A percentile compares a stretch with the other conserved stretches of the same genome.
phyloP scores from a whole-genome alignment of 139 green algal genomes.

The Chlorella sorokiniana region DNA sequence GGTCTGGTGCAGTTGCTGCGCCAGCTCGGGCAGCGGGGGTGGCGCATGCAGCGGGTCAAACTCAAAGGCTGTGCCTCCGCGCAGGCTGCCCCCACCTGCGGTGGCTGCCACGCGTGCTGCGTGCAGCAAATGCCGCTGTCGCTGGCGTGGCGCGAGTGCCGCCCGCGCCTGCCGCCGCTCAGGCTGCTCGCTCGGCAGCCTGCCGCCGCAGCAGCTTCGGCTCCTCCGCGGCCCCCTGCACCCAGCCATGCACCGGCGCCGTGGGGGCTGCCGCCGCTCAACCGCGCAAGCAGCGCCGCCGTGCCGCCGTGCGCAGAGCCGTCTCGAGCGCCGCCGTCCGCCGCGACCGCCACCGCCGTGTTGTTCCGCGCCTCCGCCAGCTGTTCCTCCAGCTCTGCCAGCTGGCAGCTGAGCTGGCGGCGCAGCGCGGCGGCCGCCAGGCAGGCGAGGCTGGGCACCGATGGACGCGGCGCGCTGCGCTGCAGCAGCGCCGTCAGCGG shows the following conservation, averaged over 20 bases:
- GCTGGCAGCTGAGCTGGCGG: not conserved
- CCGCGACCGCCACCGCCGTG: not conserved
- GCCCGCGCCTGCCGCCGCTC: too few relatives aligned
- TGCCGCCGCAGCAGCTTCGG: not conserved
- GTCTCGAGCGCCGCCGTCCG: not conserved
- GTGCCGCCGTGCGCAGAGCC: not conserved
- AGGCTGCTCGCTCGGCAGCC: not conserved
- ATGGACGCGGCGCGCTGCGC: not conserved
- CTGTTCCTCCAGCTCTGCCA: not conserved
- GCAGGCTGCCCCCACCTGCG: not conserved
- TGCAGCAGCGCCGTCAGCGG: slow-evolving; percentile 15
- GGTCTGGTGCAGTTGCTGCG: not conserved
- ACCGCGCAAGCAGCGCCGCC: not conserved
- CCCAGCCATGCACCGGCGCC: not conserved
- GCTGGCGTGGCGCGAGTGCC: not conserved
- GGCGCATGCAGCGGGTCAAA: not conserved
- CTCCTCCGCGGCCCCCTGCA: not conserved
- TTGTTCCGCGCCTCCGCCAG: not conserved
- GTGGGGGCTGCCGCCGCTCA: not conserved
- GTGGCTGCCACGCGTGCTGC: not conserved
- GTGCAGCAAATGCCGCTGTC: not conserved
- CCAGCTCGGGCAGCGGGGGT: not conserved
- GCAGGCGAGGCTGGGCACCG: not conserved
- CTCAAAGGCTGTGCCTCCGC: not conserved
- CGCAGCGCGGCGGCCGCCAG: slow-evolving; percentile 10